These are phyloP conservation scores for Vigna nakashimae DNA, from an alignment of 306 rosid species.

Conservation along the genomic window DNA sequence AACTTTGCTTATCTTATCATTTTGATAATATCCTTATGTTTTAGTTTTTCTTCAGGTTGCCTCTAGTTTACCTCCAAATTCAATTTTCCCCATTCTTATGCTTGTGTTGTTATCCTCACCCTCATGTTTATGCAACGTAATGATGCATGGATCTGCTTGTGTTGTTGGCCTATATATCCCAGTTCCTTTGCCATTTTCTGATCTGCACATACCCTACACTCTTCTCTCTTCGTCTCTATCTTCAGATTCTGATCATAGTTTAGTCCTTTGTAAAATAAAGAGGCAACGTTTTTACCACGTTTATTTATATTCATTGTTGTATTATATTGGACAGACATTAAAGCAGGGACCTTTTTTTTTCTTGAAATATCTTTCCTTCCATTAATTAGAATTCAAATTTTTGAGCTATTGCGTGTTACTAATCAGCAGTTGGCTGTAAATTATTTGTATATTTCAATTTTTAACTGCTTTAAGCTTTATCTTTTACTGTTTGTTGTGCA, in stretches of 20 bases:
- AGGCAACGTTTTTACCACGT: constrained; percentile 6
- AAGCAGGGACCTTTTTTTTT: not conserved
- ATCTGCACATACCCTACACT: not conserved
- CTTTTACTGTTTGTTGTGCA: constrained; percentile 48
- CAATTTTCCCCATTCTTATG: not conserved
- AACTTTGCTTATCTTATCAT: constrained; percentile 20
- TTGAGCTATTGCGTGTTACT: not conserved
- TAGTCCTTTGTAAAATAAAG: not conserved
- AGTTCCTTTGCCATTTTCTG: constrained; percentile 29
- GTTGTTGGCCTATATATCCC: constrained; percentile 18
- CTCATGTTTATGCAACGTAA: constrained; percentile 28
- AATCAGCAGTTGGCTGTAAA: constrained; percentile 31
- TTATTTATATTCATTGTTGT: constrained; percentile 4
- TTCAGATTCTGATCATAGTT: constrained; percentile 25
- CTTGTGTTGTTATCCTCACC: not conserved
- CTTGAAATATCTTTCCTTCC: not conserved
- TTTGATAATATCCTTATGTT: constrained; percentile 27
- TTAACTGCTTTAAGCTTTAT: constrained; percentile 31
- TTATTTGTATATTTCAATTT: constrained; percentile 22
- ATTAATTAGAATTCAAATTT: not conserved
- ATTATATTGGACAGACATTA: constrained; percentile 20
- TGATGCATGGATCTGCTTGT: not conserved
- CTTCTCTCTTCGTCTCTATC: not conserved
- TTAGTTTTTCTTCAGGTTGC: not conserved
- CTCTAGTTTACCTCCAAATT: constrained; percentile 28